Conservation (phyloP, 2,329 filamentous ascomycete species). For the Pyrenophora tritici-repentis region DNA sequence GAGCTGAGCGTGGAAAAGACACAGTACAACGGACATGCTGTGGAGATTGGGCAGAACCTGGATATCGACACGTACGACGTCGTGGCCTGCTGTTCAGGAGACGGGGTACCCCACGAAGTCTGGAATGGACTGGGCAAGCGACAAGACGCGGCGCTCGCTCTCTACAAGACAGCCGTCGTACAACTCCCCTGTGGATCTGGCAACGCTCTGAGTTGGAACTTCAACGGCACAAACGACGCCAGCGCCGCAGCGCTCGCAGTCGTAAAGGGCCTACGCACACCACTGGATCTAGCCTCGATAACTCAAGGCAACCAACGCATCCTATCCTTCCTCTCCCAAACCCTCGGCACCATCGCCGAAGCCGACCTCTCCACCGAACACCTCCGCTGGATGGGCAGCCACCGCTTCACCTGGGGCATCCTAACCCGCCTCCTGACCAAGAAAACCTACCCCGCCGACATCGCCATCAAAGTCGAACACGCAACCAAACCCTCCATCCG, state of each 20-base stretch:
- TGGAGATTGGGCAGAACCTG: slow-evolving; percentile 73
- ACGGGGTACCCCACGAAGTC: slow-evolving; percentile 88
- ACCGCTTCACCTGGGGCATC: slow-evolving; percentile 84
- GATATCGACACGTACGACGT: slow-evolving; percentile 84
- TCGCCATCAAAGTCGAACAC: slow-evolving; percentile 82
- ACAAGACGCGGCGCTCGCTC: slow-evolving; percentile 72
- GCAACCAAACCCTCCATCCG: slow-evolving; percentile 75
- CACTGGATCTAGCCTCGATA: slow-evolving; percentile 83
- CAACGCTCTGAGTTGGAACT: slow-evolving; percentile 90
- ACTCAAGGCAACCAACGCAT: slow-evolving; percentile 77
- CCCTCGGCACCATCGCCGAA: slow-evolving; percentile 88
- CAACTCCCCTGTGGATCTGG: slow-evolving; percentile 92
- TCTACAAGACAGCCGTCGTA: slow-evolving; percentile 77
- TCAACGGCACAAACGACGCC: slow-evolving; percentile 78
- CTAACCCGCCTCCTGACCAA: slow-evolving; percentile 75
- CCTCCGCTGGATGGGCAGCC: slow-evolving; percentile 88
- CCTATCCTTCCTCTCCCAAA: slow-evolving; percentile 89
- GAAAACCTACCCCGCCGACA: slow-evolving; percentile 83
- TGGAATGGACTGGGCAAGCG: slow-evolving; percentile 89
- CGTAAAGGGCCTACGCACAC: slow-evolving; percentile 83
- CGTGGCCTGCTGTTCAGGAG: slow-evolving; percentile 86
- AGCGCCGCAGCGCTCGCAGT: slow-evolving; percentile 79
- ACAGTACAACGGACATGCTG: slow-evolving; percentile 73
- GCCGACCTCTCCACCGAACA: slow-evolving; percentile 88
- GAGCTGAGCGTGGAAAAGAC: slow-evolving; percentile 75